phyloP scores from a whole-genome alignment of 306 rosid species.

The Cercis canadensis region DNA sequence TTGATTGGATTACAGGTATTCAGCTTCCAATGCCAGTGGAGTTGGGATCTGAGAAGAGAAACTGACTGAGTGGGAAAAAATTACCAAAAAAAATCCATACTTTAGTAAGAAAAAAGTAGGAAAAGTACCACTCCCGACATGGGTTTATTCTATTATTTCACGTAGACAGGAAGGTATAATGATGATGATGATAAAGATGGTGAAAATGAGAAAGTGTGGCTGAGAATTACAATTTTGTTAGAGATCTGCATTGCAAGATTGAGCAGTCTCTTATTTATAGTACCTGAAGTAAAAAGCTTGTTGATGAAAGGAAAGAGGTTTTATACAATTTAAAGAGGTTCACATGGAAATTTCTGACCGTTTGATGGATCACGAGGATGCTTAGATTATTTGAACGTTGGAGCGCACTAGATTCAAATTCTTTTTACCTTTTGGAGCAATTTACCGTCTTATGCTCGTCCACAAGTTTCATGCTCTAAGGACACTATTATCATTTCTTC shows the following conservation, averaged over 20 bases:
- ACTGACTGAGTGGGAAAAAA: conserved; percentile 28
- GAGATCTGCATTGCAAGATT: conserved; percentile 42
- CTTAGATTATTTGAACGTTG: conserved; percentile 72
- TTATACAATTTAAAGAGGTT: conserved; percentile 51
- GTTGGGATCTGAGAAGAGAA: conserved; percentile 59
- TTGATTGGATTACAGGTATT: conserved; percentile 36
- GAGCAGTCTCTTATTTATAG: conserved; percentile 66
- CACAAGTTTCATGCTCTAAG: conserved; percentile 45
- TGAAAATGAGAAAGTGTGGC: conserved; percentile 38
- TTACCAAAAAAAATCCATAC: not conserved
- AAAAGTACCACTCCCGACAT: conserved; percentile 53
- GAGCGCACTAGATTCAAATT: conserved; percentile 96
- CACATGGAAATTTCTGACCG: conserved; percentile 94
- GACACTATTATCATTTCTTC: conserved; percentile 13
- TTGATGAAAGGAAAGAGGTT: conserved; percentile 23
- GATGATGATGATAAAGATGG: conserved; percentile 46
- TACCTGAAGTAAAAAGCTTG: conserved; percentile 22
- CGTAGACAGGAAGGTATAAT: conserved; percentile 79
- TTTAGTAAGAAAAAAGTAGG: conserved; percentile 40
- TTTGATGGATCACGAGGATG: conserved; percentile 93
- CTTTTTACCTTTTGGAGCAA: conserved; percentile 22
- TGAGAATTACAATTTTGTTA: conserved; percentile 48
- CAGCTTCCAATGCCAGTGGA: conserved; percentile 25
- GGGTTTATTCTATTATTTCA: conserved; percentile 57
- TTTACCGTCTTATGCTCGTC: conserved; percentile 35